Conservation (phyloP, 768 basidiomycete species). For the Cyclocybe cylindracea region DNA sequence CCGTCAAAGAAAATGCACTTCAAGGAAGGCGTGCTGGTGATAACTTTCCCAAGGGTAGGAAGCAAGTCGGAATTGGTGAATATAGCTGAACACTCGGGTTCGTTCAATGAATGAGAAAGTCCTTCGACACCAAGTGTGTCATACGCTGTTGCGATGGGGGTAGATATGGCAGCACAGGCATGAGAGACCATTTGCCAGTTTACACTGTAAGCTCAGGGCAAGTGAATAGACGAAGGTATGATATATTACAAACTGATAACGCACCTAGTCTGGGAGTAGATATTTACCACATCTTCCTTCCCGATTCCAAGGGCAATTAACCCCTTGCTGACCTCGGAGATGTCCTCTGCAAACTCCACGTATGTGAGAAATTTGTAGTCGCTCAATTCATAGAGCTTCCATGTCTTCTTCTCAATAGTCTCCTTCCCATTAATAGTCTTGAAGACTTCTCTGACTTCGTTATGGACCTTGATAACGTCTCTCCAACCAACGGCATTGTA, state of each 20-base stretch:
- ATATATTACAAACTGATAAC: background rate
- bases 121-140: slow-evolving; percentile 84
- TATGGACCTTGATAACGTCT: slow-evolving; percentile 57
- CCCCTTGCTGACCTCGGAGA: slow-evolving; percentile 60
- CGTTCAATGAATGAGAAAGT: slow-evolving; percentile 78
- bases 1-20: slow-evolving; percentile 81
- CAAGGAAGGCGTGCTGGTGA: slow-evolving; percentile 67
- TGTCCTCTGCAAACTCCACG: slow-evolving; percentile 55
- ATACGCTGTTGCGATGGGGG: slow-evolving; percentile 84
- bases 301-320: slow-evolving; percentile 61
- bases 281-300: slow-evolving; percentile 72
- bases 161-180: slow-evolving; percentile 69
- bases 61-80: slow-evolving; percentile 87
- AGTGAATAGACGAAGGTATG: background rate
- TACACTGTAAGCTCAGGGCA: slow-evolving; percentile 35
- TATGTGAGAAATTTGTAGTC: slow-evolving; percentile 76
- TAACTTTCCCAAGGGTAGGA: slow-evolving; percentile 63
- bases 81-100: slow-evolving; percentile 69
- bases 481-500: slow-evolving; percentile 68
- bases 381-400: slow-evolving; percentile 84
- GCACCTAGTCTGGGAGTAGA: slow-evolving; percentile 78
- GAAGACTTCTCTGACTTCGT: slow-evolving; percentile 79
- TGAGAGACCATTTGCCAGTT: slow-evolving; percentile 83
- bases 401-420: slow-evolving; percentile 75
- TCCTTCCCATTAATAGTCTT: slow-evolving; percentile 77